phyloP scores from a whole-genome alignment of 2,329 filamentous ascomycete species.

The Colletotrichum sp. region DNA sequence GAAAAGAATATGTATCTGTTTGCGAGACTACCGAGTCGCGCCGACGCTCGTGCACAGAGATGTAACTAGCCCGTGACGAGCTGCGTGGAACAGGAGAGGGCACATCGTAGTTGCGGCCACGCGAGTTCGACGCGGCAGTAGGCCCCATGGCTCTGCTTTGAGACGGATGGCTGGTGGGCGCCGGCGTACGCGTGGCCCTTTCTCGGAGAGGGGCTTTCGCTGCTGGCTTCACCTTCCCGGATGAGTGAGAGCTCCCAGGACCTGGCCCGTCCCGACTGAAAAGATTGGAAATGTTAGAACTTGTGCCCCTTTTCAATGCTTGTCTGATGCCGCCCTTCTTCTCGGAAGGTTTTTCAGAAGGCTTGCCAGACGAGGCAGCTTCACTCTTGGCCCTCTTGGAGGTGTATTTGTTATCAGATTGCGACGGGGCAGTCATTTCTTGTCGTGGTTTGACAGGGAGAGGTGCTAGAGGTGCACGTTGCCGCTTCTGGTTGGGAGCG shows the following conservation, averaged over 20 bases:
- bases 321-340: slow-evolving; percentile 54
- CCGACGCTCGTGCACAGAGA: slow-evolving; percentile 55
- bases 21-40: slow-evolving; percentile 61
- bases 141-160: slow-evolving; percentile 18
- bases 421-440: slow-evolving; percentile 23
- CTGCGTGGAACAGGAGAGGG: slow-evolving; percentile 36
- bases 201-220: slow-evolving; percentile 15
- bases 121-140: slow-evolving; percentile 16
- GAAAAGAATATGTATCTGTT: slow-evolving; percentile 60
- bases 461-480: slow-evolving; percentile 39
- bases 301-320: slow-evolving; percentile 55
- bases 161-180: background rate
- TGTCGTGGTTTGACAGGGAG: slow-evolving; percentile 21
- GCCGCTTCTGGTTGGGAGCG: slow-evolving; percentile 53
- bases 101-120: slow-evolving; percentile 22
- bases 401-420: slow-evolving; percentile 27
- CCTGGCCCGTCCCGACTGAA: slow-evolving; percentile 51
- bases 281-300: slow-evolving; percentile 51
- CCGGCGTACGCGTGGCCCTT: background rate
- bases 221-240: slow-evolving; percentile 26
- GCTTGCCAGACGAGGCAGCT: slow-evolving; percentile 24
- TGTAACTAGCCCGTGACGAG: slow-evolving; percentile 52
- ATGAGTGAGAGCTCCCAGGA: background rate
- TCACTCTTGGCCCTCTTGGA: slow-evolving; percentile 35
- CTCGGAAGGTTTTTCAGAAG: slow-evolving; percentile 34